phyloP scores from a whole-genome alignment of 116 monocot species.

The Iris pallida region DNA sequence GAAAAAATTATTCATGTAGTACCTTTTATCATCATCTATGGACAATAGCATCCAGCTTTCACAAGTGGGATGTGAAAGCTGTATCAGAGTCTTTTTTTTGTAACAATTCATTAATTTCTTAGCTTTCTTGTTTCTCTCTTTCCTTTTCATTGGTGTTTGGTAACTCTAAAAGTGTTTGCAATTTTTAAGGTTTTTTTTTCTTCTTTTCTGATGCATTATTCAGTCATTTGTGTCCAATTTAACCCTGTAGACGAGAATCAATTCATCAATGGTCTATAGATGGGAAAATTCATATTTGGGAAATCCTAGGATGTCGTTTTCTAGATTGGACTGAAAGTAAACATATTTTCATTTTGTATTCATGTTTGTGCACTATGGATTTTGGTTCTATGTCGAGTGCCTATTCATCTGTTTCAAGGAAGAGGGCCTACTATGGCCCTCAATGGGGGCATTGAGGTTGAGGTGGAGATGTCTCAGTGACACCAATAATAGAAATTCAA shows the following conservation, averaged over 20 bases:
- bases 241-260: constrained; percentile 52
- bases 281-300: constrained; percentile 81
- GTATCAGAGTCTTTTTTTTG: constrained; percentile 32
- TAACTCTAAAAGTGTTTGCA: too few species aligned
- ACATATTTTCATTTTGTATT: too few species aligned
- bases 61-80: constrained; percentile 23
- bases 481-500: neutral
- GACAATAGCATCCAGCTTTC: constrained; percentile 44
- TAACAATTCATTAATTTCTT: constrained; percentile 6
- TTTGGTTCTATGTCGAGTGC: too few species aligned
- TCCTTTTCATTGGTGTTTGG: too few species aligned
- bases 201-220: constrained; percentile 13
- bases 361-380: too few species aligned
- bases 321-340: constrained; percentile 56
- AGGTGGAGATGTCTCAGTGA: too few species aligned
- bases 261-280: constrained; percentile 72
- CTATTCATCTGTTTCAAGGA: too few species aligned
- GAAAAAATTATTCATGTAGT: constrained; percentile 19
- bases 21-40: constrained; percentile 27
- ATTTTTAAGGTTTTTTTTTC: neutral
- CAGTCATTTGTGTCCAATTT: constrained; percentile 77
- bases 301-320: constrained; percentile 40
- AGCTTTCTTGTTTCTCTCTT: neutral
- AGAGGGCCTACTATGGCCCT: too few species aligned
- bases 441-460: too few species aligned